A percentile compares a stretch with the other conserved stretches of the same genome.
Evolutionary conservation across 148 eudicot species (phyloP).

Genomic region (Chenopodium album): DNA sequence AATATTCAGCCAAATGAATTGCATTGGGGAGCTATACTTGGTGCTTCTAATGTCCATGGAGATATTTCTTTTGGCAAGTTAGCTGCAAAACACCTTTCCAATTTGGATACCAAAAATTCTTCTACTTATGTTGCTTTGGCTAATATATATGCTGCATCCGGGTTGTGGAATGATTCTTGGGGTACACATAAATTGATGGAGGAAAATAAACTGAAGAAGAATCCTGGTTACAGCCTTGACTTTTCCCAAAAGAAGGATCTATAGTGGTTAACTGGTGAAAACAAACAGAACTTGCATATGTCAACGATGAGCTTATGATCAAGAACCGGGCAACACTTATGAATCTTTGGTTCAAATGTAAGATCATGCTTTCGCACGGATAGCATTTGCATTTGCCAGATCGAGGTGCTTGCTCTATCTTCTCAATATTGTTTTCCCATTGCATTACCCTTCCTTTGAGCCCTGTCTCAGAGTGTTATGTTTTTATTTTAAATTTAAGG

Average conservation of each 20-base stretch:
- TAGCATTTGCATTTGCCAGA: not conserved
- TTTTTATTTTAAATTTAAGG: not conserved
- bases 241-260: not conserved
- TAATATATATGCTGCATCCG: constrained; percentile 28
- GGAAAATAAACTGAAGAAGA: constrained; percentile 32
- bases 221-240: constrained; percentile 34
- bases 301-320: not conserved
- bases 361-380: not conserved
- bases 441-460: not conserved
- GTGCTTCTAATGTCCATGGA: constrained; percentile 39
- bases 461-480: not conserved
- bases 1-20: constrained; percentile 30
- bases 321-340: not conserved
- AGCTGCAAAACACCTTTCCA: constrained; percentile 30
- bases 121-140: constrained; percentile 34
- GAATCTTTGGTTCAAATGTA: not conserved
- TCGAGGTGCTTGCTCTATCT: constrained; percentile 1
- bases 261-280: constrained; percentile 2
- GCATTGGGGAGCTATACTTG: constrained; percentile 34
- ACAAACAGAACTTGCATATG: not conserved
- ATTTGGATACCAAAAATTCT: constrained; percentile 22
- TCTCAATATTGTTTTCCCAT: not conserved
- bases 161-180: constrained; percentile 36
- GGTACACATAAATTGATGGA: constrained; percentile 22
- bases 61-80: constrained; percentile 27